A percentile compares a stretch with the other conserved stretches of the same genome.
These are phyloP conservation scores for Penicillium soppii DNA, from an alignment of 495 filamentous ascomycete genomes.

Conservation along the genomic window DNA sequence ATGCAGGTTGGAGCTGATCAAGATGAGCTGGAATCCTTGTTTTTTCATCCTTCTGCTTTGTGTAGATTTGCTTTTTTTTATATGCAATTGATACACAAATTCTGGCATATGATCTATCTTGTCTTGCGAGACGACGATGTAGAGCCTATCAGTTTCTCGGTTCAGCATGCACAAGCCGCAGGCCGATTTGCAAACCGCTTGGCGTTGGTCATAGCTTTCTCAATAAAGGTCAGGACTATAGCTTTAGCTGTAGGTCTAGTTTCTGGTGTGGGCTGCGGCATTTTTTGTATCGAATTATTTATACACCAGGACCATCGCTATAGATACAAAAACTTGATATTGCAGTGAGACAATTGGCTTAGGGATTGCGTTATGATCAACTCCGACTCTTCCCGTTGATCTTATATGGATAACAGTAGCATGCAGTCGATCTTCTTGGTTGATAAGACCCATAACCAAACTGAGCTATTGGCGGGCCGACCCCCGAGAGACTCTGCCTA, in stretches of 20 bases:
- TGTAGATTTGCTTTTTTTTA: background rate
- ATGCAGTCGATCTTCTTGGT: background rate
- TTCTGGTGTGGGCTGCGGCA: slow-evolving; percentile 1
- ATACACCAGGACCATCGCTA: background rate
- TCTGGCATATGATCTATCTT: background rate
- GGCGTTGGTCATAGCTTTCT: slow-evolving; percentile 9
- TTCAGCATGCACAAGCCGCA: slow-evolving; percentile 10
- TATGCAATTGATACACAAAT: background rate
- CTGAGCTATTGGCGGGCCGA: slow-evolving; percentile 5
- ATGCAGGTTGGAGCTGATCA: slow-evolving; percentile 6
- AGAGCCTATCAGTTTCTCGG: background rate
- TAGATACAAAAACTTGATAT: background rate
- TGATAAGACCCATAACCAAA: background rate
- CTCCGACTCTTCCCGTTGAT: background rate
- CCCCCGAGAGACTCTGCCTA: background rate
- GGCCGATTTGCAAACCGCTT: slow-evolving; percentile 10
- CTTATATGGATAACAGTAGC: background rate
- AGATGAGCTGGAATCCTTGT: background rate
- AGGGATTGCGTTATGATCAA: slow-evolving; percentile 6
- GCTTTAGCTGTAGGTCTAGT: background rate
- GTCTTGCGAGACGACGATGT: background rate
- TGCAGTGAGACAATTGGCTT: slow-evolving; percentile 1
- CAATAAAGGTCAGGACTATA: background rate
- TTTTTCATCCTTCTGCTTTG: background rate
- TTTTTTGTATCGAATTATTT: background rate